Evolutionary conservation across 345 rosid genomes (phyloP).

Genomic region (Litchi chinensis): DNA sequence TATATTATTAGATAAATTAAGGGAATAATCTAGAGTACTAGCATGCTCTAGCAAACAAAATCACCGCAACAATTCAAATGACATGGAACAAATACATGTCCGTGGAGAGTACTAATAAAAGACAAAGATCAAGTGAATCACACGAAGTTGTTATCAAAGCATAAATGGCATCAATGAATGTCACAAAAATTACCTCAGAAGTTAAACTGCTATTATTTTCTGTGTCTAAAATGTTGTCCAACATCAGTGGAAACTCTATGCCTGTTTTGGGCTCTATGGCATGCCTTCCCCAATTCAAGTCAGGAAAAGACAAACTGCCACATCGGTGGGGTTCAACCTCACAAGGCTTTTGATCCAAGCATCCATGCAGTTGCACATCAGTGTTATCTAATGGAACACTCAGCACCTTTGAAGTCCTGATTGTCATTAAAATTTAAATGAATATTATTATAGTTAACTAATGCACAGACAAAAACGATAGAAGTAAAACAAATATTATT

Average conservation of each 20-base stretch:
- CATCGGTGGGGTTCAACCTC: slow-evolving; percentile 49
- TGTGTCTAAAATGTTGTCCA: slow-evolving; percentile 43
- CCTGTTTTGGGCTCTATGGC: slow-evolving; percentile 80
- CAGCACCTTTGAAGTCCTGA: slow-evolving; percentile 57
- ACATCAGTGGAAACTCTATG: slow-evolving; percentile 69
- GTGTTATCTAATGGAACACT: slow-evolving; percentile 42
- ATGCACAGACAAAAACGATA: background rate
- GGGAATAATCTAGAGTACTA: background rate
- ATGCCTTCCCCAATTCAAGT: slow-evolving; percentile 51
- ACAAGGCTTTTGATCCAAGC: slow-evolving; percentile 56
- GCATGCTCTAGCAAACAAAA: background rate
- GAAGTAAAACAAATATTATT: background rate
- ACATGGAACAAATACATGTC: background rate
- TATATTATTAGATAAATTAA: background rate
- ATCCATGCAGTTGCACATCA: slow-evolving; percentile 38
- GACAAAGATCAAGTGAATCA: background rate
- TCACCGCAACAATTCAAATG: slow-evolving; percentile 3
- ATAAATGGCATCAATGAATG: background rate
- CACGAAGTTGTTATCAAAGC: background rate
- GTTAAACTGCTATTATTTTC: slow-evolving; percentile 41
- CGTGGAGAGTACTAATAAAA: slow-evolving; percentile 2
- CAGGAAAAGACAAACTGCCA: slow-evolving; percentile 48
- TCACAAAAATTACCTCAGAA: slow-evolving; percentile 57
- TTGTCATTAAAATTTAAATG: background rate
- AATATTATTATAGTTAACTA: background rate